Evolutionary conservation across 805 yeast genomes (phyloP), one percentile per base, ranked within the genome.

Genomic region (Ogataea chonburiensis): DNA sequence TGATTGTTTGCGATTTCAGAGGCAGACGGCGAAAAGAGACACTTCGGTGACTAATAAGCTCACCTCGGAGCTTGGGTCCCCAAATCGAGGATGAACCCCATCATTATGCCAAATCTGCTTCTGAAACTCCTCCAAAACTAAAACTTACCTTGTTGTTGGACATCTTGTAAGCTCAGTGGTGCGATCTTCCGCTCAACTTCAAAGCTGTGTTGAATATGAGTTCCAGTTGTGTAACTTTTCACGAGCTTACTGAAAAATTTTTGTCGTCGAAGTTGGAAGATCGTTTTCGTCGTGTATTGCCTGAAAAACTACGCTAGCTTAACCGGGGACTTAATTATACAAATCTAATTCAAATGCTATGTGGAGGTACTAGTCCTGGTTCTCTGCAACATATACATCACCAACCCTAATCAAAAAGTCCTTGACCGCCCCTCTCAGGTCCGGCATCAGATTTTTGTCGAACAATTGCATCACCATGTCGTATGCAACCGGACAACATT

Each of bases 401-500:
- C 79, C 79, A 13, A 71, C 71, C 28, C 79, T 58, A 2, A 68
- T 53, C 47, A 84, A 68, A 55, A 81, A 84, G 24, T 66, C 68
- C 56, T 73, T 74, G 24, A 84, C 64, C 0, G 87, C 80, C 3
- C 61, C 53, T 47, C 91, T 67, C 46, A 84, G 60, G 42, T 83
- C 88, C 0, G 72, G 58, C 18, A 81, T 71, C 43, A 81, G 67
- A 44, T 72, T 72, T 62, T 77, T 79, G 42, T 77, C 78, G 41
- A 85, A 68, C 30, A 83, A 66, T 36, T 66, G 66, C 54, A 83
- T 61, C 20, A 81, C 77, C 33, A 77, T 63, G 21, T 67, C 70
- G 58, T 81, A 84, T 65, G 82, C 73, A 13, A 58, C 67, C 0
- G 86, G 78, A 49, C 84, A 71, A 51, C 75, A 68, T 34, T 59